Evolutionary conservation across 2,329 filamentous ascomycete genomes (phyloP).

Genomic region (Didymella pomorum): DNA sequence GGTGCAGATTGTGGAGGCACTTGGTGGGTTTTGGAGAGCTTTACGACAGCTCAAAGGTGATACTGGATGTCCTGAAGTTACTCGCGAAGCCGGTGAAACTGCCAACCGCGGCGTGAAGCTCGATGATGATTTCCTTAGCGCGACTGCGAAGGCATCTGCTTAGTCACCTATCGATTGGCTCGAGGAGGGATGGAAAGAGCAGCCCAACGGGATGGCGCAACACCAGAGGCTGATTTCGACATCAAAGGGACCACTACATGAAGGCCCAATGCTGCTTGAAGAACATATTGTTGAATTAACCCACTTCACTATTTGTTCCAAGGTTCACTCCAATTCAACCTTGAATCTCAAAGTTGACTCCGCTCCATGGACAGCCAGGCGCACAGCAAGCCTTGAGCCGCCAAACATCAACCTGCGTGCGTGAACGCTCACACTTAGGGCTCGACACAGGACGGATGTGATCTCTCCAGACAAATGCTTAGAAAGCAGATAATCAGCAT

Average conservation of each 20-base stretch:
- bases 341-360: background rate
- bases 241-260: background rate
- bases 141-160: slow-evolving; percentile 3
- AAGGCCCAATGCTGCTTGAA: background rate
- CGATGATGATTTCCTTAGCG: slow-evolving; percentile 26
- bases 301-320: background rate
- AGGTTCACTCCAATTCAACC: background rate
- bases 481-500: background rate
- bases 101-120: slow-evolving; percentile 12
- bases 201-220: background rate
- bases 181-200: background rate
- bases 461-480: background rate
- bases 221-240: slow-evolving; percentile 2
- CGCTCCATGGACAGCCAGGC: background rate
- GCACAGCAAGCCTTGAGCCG: background rate
- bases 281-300: background rate
- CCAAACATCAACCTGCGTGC: background rate
- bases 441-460: background rate
- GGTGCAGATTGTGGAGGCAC: background rate
- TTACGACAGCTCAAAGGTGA: background rate
- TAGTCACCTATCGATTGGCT: slow-evolving; percentile 19
- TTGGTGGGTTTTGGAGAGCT: background rate
- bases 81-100: background rate
- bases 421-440: background rate
- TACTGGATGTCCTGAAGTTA: background rate